Evolutionary conservation across 208 protist species (phyloP).

Genomic region (Trichomonas tenax): DNA sequence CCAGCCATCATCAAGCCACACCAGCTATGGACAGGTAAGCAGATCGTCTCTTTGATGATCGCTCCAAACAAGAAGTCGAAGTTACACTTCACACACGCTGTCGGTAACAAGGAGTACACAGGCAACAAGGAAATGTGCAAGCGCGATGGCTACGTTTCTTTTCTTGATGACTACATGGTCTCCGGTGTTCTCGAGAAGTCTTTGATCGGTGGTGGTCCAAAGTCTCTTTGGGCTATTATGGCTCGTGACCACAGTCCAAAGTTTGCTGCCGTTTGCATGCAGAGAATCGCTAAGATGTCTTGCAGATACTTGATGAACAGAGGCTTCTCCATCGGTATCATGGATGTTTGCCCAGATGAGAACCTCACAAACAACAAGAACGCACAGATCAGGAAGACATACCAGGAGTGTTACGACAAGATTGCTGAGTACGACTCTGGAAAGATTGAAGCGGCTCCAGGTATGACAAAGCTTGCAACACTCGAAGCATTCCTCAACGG

Average conservation of each 20-base stretch:
- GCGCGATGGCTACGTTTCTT: slow-evolving; percentile 61
- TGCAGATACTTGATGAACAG: slow-evolving; percentile 48
- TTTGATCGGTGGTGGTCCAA: slow-evolving; percentile 62
- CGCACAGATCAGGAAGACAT: slow-evolving; percentile 62
- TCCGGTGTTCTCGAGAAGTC: slow-evolving; percentile 89
- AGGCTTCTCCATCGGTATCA: slow-evolving; percentile 93
- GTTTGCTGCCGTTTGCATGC: slow-evolving; percentile 38
- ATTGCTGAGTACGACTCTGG: slow-evolving; percentile 74
- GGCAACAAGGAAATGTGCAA: background rate
- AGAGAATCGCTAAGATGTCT: slow-evolving; percentile 41
- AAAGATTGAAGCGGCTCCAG: slow-evolving; percentile 67
- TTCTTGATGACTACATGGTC: slow-evolving; percentile 62
- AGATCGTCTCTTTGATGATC: slow-evolving; percentile 75
- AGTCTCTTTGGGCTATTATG: slow-evolving; percentile 39
- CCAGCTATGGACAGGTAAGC: slow-evolving; percentile 96
- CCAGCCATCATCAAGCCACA: slow-evolving; percentile 85
- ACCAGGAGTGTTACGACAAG: slow-evolving; percentile 62
- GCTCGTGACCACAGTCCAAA: slow-evolving; percentile 28
- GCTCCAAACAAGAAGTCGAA: slow-evolving; percentile 26
- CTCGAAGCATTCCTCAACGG: slow-evolving; percentile 68
- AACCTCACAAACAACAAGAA: slow-evolving; percentile 66
- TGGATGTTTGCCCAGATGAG: slow-evolving; percentile 63
- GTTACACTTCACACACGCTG: background rate
- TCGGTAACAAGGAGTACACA: background rate
- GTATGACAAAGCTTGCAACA: slow-evolving; percentile 60